phyloP scores from a whole-genome alignment of 2,329 filamentous ascomycete species.

The Neophaeococcomyces mojaviensis region DNA sequence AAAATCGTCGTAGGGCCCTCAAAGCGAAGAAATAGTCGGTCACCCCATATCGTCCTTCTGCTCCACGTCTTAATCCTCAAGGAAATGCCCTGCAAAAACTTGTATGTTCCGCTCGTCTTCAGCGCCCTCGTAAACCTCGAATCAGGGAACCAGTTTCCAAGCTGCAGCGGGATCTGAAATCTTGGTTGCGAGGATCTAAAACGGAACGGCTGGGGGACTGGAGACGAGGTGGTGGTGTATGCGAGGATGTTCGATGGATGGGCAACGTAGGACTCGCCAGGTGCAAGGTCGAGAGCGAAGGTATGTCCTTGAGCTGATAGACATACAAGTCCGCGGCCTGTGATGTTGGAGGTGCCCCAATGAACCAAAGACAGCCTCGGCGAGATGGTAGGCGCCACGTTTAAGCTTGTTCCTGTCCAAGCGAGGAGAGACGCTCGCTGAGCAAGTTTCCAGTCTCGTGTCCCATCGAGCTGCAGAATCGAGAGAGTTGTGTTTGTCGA shows the following conservation, averaged over 20 bases:
- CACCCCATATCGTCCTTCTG: slow-evolving; percentile 83
- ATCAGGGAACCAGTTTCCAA: slow-evolving; percentile 58
- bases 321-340: slow-evolving; percentile 78
- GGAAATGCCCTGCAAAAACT: slow-evolving; percentile 54
- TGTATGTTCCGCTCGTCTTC: slow-evolving; percentile 66
- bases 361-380: slow-evolving; percentile 61
- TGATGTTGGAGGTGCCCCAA: slow-evolving; percentile 86
- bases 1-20: slow-evolving; percentile 78
- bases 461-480: slow-evolving; percentile 82
- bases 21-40: slow-evolving; percentile 85
- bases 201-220: slow-evolving; percentile 73
- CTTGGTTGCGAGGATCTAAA: slow-evolving; percentile 69
- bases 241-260: slow-evolving; percentile 88
- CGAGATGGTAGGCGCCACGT: slow-evolving; percentile 67
- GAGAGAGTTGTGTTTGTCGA: slow-evolving; percentile 80
- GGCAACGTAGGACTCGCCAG: slow-evolving; percentile 82
- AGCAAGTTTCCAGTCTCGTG: slow-evolving; percentile 88
- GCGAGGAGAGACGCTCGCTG: slow-evolving; percentile 85
- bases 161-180: slow-evolving; percentile 68
- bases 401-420: slow-evolving; percentile 87
- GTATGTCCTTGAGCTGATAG: slow-evolving; percentile 81
- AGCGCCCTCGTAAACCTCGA: slow-evolving; percentile 66
- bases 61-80: slow-evolving; percentile 68
- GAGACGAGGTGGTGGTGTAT: slow-evolving; percentile 60
- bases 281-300: slow-evolving; percentile 72